These are phyloP conservation scores for Aureobasidium sp. DNA, from an alignment of 2,329 filamentous ascomycete genomes.

Conservation along the genomic window DNA sequence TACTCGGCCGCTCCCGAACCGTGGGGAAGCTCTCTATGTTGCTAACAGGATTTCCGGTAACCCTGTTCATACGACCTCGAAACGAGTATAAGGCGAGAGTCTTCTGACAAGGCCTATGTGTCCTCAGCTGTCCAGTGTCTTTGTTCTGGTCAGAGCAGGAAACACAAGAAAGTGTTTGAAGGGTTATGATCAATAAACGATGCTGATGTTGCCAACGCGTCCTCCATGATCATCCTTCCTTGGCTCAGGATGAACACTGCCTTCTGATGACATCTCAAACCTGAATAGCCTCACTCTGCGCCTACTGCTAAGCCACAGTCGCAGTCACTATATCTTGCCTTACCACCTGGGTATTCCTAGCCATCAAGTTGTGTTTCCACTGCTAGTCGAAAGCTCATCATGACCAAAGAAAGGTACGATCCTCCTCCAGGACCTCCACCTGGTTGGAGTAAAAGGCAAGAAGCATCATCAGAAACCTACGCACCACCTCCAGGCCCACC, in stretches of 20 bases:
- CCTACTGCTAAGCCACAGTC: not conserved
- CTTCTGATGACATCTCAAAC: not conserved
- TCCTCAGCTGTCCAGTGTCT: not conserved
- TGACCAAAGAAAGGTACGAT: conserved; percentile 22
- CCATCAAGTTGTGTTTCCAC: not conserved
- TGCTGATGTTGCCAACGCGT: not conserved
- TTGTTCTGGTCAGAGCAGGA: not conserved
- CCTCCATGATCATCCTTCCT: conserved; percentile 9
- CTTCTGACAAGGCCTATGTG: not conserved
- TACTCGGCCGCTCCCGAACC: conserved; percentile 1
- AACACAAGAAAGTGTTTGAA: too few relatives aligned
- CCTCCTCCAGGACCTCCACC: conserved; percentile 29
- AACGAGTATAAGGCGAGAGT: not conserved
- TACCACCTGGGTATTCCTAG: not conserved
- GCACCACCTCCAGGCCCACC: conserved; percentile 27
- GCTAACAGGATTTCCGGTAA: not conserved
- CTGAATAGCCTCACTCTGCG: not conserved
- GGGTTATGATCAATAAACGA: not conserved
- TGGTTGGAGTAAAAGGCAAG: conserved; percentile 17
- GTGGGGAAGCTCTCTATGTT: not conserved
- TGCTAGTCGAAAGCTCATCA: not conserved
- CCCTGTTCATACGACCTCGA: not conserved
- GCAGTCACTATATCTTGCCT: not conserved
- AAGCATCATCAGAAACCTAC: conserved; percentile 18
- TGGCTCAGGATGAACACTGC: conserved; percentile 6